phyloP scores from a whole-genome alignment of 352 stramenopile species.

The Pythium dissimile region DNA sequence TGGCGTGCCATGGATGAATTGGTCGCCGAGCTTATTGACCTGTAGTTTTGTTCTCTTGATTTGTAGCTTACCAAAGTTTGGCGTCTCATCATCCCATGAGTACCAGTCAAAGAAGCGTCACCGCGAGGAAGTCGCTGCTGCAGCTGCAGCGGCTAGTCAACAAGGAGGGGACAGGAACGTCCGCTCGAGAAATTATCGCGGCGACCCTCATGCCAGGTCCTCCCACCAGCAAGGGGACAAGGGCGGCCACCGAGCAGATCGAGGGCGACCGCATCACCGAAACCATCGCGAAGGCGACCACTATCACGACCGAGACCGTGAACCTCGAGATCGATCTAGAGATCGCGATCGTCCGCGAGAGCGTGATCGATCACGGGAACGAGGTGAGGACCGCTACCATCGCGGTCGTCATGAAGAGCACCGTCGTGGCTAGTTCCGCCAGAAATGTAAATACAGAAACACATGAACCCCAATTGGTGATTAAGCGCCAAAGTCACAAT shows the following conservation, averaged over 20 bases:
- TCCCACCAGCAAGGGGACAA: slow-evolving; percentile 8
- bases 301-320: slow-evolving; percentile 35
- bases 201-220: slow-evolving; percentile 12
- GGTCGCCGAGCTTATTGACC: neutral
- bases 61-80: slow-evolving; percentile 78
- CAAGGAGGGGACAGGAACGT: slow-evolving; percentile 5
- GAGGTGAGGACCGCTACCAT: slow-evolving; percentile 5
- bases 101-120: slow-evolving; percentile 87
- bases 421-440: neutral
- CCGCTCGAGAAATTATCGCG: slow-evolving; percentile 8
- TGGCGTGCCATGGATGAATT: neutral
- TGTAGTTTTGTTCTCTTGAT: neutral
- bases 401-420: neutral
- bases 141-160: slow-evolving; percentile 12
- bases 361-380: slow-evolving; percentile 14
- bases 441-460: slow-evolving; percentile 10
- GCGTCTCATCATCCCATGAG: slow-evolving; percentile 78
- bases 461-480: neutral
- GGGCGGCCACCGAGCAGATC: slow-evolving; percentile 8
- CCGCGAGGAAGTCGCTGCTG: slow-evolving; percentile 66
- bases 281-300: slow-evolving; percentile 21
- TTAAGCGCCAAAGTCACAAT: neutral
- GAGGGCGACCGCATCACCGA: slow-evolving; percentile 11
- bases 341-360: slow-evolving; percentile 28
- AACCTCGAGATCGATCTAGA: slow-evolving; percentile 30